Conservation (phyloP, 129 eudicot genomes). For the Ambrosia artemisiifolia region DNA sequence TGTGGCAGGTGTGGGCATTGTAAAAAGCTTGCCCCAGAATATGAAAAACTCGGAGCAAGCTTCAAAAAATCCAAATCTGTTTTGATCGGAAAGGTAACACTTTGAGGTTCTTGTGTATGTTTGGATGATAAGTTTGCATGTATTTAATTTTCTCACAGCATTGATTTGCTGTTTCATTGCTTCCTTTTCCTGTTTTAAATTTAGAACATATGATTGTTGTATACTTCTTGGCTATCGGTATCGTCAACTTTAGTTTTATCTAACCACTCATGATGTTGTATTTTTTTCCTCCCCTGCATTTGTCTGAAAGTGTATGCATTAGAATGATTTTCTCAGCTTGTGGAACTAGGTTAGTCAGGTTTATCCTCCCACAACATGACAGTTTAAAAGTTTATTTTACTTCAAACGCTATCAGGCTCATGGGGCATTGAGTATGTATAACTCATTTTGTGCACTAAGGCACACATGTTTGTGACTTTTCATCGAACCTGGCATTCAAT, state of each 20-base stretch:
- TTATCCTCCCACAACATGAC: neutral
- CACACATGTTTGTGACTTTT: neutral
- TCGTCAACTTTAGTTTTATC: neutral
- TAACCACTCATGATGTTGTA: neutral
- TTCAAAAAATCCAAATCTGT: constrained; percentile 89
- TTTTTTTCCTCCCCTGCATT: neutral
- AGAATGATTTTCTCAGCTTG: neutral
- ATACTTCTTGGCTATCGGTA: neutral
- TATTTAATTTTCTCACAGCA: neutral
- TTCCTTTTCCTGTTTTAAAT: constrained; percentile 3
- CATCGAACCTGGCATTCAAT: neutral
- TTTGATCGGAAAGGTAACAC: constrained; percentile 78
- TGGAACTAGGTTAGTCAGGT: constrained; percentile 5
- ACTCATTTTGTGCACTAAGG: neutral
- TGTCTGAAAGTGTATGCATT: constrained; percentile 9
- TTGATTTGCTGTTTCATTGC: constrained; percentile 1
- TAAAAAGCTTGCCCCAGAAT: constrained; percentile 98
- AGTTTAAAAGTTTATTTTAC: neutral
- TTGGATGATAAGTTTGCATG: neutral
- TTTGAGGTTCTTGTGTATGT: neutral
- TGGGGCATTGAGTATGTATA: neutral
- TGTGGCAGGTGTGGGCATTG: constrained; percentile 96
- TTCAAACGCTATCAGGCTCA: neutral
- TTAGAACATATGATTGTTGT: constrained; percentile 8
- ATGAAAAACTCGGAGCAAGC: constrained; percentile 85